Percentiles rank a stretch among this genome's conserved stretches.
These are phyloP conservation scores for Henckelia pumila DNA, from an alignment of 257 asterid species.

Conservation along the genomic window DNA sequence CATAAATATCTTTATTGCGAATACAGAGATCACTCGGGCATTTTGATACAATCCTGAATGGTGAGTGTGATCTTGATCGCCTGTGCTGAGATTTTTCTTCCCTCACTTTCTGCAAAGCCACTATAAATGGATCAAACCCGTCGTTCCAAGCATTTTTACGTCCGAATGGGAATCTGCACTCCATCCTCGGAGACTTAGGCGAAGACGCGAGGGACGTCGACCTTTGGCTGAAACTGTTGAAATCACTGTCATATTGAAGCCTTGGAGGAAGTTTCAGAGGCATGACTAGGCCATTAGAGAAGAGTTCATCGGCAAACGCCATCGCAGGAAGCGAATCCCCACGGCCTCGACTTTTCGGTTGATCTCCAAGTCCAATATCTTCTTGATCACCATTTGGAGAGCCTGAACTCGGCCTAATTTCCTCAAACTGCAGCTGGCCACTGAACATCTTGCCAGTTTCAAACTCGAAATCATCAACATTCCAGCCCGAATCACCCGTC, in stretches of 20 bases:
- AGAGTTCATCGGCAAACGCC: constrained; percentile 76
- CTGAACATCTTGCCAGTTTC: constrained; percentile 50
- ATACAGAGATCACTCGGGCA: constrained; percentile 23
- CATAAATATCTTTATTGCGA: constrained; percentile 7
- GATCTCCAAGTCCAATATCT: background rate
- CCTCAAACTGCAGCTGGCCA: constrained; percentile 10
- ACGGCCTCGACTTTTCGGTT: constrained; percentile 24
- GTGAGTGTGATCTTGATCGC: constrained; percentile 60
- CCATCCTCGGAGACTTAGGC: constrained; percentile 44
- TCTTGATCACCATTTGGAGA: constrained; percentile 10
- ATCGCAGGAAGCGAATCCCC: constrained; percentile 50
- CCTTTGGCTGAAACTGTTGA: constrained; percentile 24
- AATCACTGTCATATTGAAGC: constrained; percentile 37
- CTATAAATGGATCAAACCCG: constrained; percentile 58
- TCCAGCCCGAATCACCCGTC: constrained; percentile 3
- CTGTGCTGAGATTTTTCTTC: constrained; percentile 54
- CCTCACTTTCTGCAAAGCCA: constrained; percentile 60
- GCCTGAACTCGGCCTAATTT: constrained; percentile 20
- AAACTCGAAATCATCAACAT: constrained; percentile 54
- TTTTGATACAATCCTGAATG: constrained; percentile 32
- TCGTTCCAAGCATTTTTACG: constrained; percentile 44
- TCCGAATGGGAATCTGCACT: constrained; percentile 47
- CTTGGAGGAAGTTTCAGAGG: constrained; percentile 81
- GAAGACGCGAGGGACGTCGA: constrained; percentile 35
- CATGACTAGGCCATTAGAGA: constrained; percentile 58